Evolutionary conservation across 148 eudicot species (phyloP), one percentile per base, ranked within the genome.

Genomic region (Gaultheria prostrata): DNA sequence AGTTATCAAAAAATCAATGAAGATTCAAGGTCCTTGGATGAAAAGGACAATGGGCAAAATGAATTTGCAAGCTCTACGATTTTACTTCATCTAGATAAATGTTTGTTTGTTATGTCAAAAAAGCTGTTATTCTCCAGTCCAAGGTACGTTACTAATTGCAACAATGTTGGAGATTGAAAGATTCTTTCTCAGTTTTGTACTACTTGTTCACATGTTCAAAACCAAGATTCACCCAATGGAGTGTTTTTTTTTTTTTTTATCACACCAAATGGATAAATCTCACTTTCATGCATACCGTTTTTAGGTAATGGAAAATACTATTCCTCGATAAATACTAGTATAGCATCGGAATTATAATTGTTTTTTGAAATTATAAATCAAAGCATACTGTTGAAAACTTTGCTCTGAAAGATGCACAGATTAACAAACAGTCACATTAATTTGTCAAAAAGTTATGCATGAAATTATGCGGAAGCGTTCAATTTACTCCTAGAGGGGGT

Each of bases 141-240:
- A 28, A 30, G 39, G 72, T 39, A 39, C 43, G 43, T 14, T 30
- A 67, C 13, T 28, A 67, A 18, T 30, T 30, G 35, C 72, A 13
- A 67, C 30, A 30, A 67, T 67, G 72, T 53, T 54, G 80, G 80
- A 78, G 65, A 78, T 30, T 20, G 46, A 32, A 78, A 78, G 80
- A 78, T 78, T 51, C 45, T 74, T 78, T 28, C 70, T 17, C 21
- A n/a, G 43, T 30, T 32, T 15, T 46, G 76, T 71, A 35, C 72
- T 67, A 50, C n/a, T 50, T 50, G 18, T 77, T 49, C 80, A 77
- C 80, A 24, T 49, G 57, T 77, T 77, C 70, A 63, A 50, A 50
- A 50, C 53, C 53, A 50, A 50, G 13, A 50, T 9, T 50, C 53
- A 50, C 2, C 51, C 13, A 50, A 50, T 50, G 11, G 2, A 50